Base-by-base conservation (phyloP, 495 filamentous ascomycete genomes). In the Talaromyces borbonicus region DNA sequence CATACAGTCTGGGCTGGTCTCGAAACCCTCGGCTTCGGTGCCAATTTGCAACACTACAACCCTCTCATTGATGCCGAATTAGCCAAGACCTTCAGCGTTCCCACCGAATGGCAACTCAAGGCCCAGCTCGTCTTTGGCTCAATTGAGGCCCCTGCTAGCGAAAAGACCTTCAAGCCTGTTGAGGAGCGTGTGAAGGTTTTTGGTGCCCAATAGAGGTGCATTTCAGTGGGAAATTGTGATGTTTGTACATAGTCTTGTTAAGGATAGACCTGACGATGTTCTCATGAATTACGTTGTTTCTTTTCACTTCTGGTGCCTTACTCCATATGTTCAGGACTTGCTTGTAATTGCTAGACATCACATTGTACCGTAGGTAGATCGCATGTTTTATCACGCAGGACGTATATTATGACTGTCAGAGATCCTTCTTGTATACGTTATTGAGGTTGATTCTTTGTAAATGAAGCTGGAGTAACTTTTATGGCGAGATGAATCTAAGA, bases 21-120 rank as follows among this genome's bases (percentile, higher is more conserved):
- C 27, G 67, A 71, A 33, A 48, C 62, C 7, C 66, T 73, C 22
- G 74, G 74, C 14, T 65, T 78, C 46, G 74, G 73, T 31, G 66
- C 61, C 29, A 77, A 76, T 54, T 58, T 78, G 38, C 74, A 78
- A 60, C 74, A 78, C 58, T 76, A 75, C 49, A 75, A 74, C 52
- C 69, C 70, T 1, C 55, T 73, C 4, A 68, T 77, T 51, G 68
- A 75, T 50, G 53, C 55, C 8, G 56, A 53, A 8, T 57, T 76
- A 12, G 53, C 63, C 20, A 63, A 68, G 38, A 56, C 65, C 46
- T 76, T 63, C 58, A 55, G 61, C 39, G 54, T 78, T 33, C 74
- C 74, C 14, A 49, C 35, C 12, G 64, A 65, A 4, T 78, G 72
- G 71, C 55, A 54, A 4, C 54, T 74, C 16, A 59, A 67, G 47